Percentiles rank a stretch among this genome's conserved stretches.
phyloP scores from a whole-genome alignment of 78 protist genomes.

The Mantamonas sphyraenae region DNA sequence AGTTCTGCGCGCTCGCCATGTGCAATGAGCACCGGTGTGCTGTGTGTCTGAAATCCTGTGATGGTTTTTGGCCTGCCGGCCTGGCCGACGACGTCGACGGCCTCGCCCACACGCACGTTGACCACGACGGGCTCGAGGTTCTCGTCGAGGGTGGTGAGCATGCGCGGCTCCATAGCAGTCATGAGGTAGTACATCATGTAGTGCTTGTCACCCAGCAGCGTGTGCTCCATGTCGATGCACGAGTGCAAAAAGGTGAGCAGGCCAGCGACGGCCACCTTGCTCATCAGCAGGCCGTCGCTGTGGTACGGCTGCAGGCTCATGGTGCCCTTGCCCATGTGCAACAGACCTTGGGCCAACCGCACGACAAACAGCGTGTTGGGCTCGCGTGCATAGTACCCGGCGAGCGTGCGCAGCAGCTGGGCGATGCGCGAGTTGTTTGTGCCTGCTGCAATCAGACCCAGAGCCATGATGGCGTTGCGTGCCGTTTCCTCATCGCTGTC shows the following conservation, averaged over 20 bases:
- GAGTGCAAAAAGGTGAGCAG: constrained; percentile 28
- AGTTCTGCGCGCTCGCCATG: constrained; percentile 91
- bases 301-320: constrained; percentile 74
- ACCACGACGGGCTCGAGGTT: constrained; percentile 56
- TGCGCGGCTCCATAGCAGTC: constrained; percentile 81
- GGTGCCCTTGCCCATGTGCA: constrained; percentile 94
- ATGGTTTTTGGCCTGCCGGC: constrained; percentile 92
- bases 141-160: constrained; percentile 81
- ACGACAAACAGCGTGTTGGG: constrained; percentile 56
- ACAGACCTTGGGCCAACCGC: constrained; percentile 85
- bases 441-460: constrained; percentile 76
- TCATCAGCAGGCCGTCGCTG: constrained; percentile 69
- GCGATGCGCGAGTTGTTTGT: constrained; percentile 94
- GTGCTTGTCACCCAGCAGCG: constrained; percentile 68
- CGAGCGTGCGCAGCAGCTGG: constrained; percentile 71
- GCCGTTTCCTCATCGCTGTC: constrained; percentile 76
- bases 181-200: constrained; percentile 76
- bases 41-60: constrained; percentile 98
- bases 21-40: constrained; percentile 93
- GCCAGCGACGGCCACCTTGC: constrained; percentile 69
- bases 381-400: constrained; percentile 69
- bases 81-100: constrained; percentile 82
- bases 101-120: constrained; percentile 70
- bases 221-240: constrained; percentile 9
- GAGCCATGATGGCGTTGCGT: constrained; percentile 70